These are phyloP conservation scores for Whalleya microplaca DNA, from an alignment of 2,329 filamentous ascomycete species.

Conservation along the genomic window DNA sequence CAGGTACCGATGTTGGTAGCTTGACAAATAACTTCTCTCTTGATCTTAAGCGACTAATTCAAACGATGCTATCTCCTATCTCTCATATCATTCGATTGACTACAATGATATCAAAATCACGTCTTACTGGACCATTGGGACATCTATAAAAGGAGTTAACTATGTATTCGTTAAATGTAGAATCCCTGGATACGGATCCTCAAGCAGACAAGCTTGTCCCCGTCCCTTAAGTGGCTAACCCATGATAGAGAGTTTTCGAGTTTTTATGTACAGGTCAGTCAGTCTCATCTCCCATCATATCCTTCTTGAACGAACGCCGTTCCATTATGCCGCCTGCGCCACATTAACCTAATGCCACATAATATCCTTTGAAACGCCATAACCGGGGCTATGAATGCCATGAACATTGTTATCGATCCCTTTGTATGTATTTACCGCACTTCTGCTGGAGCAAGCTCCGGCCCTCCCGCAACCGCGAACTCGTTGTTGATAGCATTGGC, in stretches of 20 bases:
- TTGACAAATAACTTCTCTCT: too few species aligned
- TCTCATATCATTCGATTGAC: background rate
- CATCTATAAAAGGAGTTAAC: background rate
- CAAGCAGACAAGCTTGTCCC: background rate
- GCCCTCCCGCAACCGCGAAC: conserved; percentile 60
- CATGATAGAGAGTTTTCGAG: background rate
- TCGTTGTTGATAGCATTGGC: conserved; percentile 63
- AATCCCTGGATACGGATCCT: background rate
- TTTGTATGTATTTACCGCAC: conserved; percentile 30
- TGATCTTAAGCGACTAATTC: too few species aligned
- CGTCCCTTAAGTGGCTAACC: background rate
- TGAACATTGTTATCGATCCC: background rate
- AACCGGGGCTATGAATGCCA: conserved; percentile 29
- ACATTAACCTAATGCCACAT: conserved; percentile 9
- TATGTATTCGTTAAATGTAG: background rate
- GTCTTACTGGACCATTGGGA: background rate
- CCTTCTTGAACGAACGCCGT: conserved; percentile 15
- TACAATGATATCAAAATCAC: background rate
- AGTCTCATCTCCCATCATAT: conserved; percentile 7
- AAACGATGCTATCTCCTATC: background rate
- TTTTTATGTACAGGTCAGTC: conserved; percentile 9
- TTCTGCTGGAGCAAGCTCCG: conserved; percentile 61
- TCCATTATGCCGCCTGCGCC: conserved; percentile 8
- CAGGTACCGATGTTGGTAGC: too few species aligned
- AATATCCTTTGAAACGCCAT: conserved; percentile 29